These are phyloP conservation scores for Thraustotheca clavata DNA, from an alignment of 352 stramenopile genomes.

Conservation along the genomic window DNA sequence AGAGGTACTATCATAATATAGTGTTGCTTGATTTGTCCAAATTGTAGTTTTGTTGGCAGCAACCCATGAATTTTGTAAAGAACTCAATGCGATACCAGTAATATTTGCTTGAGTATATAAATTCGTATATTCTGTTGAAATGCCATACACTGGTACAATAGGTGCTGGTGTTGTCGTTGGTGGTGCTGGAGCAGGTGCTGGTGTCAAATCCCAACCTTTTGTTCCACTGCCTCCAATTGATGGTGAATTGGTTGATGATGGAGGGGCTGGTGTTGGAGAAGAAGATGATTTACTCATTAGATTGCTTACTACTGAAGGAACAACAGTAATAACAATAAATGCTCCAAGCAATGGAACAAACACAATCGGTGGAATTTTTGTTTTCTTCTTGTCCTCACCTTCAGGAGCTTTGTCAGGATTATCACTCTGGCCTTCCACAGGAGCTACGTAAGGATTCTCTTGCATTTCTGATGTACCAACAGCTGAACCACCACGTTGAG, in stretches of 20 bases:
- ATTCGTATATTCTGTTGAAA: background rate
- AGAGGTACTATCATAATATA: background rate
- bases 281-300: constrained; percentile 13
- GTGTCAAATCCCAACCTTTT: background rate
- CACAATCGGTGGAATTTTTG: constrained; percentile 17
- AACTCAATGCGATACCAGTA: background rate
- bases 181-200: background rate
- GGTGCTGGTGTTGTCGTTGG: background rate
- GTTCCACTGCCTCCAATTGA: background rate
- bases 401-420: too few relatives aligned
- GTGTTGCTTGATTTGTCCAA: background rate
- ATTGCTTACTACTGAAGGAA: constrained; percentile 20
- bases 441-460: too few relatives aligned
- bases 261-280: constrained; percentile 2
- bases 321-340: constrained; percentile 20
- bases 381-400: constrained; percentile 17
- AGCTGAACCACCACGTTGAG: too few relatives aligned
- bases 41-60: background rate
- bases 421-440: too few relatives aligned
- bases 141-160: background rate
- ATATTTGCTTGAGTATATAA: background rate
- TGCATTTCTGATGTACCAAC: too few relatives aligned
- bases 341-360: constrained; percentile 20
- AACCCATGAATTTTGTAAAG: background rate
- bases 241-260: background rate